Conservation (phyloP, 2,329 filamentous ascomycete species). For the Phyllosticta citribraziliensis region DNA sequence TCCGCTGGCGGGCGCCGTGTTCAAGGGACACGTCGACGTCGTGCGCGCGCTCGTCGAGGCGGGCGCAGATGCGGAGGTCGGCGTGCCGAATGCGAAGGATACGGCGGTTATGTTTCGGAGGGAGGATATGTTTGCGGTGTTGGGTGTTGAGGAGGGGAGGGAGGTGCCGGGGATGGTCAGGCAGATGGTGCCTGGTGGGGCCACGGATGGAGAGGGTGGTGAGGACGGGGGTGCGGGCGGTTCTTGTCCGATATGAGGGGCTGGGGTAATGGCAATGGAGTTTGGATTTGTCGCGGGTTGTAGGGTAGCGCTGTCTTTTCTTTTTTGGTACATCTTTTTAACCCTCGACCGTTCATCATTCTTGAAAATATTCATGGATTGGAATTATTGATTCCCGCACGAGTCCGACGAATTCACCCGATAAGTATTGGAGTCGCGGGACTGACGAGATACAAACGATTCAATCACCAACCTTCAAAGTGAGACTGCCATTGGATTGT, state of each 20-base stretch:
- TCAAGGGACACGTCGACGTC: conserved; percentile 59
- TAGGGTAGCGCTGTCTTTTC: no score
- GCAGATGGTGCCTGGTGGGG: background rate
- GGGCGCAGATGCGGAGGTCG: conserved; percentile 30
- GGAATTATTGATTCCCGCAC: no score
- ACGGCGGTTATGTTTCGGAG: conserved; percentile 38
- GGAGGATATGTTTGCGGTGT: conserved; percentile 23
- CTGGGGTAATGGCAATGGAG: background rate
- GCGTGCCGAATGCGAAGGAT: conserved; percentile 38
- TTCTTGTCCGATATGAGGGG: background rate
- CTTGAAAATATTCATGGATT: no score
- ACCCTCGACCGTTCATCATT: no score
- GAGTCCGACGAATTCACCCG: no score
- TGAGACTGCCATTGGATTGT: no score
- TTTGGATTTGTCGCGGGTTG: background rate
- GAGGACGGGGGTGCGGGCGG: background rate
- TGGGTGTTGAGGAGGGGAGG: conserved; percentile 22
- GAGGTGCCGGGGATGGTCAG: conserved; percentile 6
- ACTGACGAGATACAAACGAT: no score
- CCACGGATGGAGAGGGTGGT: background rate
- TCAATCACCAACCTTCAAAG: no score
- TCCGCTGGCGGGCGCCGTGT: conserved; percentile 60
- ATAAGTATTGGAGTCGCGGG: no score
- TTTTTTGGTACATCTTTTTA: no score
- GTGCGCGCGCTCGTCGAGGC: conserved; percentile 42